Percentiles rank a stretch among this genome's conserved stretches.
These are phyloP conservation scores for Penicillium janthinellum DNA, from an alignment of 2,329 filamentous ascomycete species.

Conservation along the genomic window DNA sequence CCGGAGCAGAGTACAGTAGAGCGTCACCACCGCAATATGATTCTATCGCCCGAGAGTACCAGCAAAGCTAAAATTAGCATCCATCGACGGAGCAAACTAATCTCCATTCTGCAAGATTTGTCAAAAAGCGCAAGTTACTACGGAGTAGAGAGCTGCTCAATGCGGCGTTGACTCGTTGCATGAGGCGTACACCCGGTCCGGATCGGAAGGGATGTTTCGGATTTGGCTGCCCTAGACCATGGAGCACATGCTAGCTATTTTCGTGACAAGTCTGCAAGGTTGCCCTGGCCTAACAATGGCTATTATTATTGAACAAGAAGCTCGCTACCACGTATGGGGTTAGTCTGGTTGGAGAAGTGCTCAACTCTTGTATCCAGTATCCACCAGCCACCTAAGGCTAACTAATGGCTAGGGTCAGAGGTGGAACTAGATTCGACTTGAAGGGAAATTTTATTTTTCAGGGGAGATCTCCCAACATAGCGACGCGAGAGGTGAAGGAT, in stretches of 20 bases:
- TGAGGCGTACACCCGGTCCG: not conserved
- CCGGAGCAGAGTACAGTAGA: not conserved
- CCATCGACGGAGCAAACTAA: not conserved
- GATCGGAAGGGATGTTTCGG: constrained; percentile 6
- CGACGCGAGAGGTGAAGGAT: not conserved
- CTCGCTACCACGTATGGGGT: not conserved
- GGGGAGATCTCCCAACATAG: not conserved
- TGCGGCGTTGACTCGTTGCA: not conserved
- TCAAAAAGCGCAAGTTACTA: not conserved
- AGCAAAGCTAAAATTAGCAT: not conserved
- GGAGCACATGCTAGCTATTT: too few species aligned
- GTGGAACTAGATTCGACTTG: not conserved
- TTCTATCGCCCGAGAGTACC: not conserved
- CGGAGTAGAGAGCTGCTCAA: not conserved
- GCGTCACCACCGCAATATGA: not conserved
- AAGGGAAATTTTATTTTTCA: not conserved
- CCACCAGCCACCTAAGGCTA: not conserved
- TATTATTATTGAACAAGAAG: not conserved
- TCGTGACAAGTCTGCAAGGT: too few species aligned
- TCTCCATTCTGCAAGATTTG: constrained; percentile 4
- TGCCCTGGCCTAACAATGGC: too few species aligned
- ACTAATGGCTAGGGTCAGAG: not conserved
- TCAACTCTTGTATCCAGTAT: not conserved
- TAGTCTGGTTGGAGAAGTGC: not conserved
- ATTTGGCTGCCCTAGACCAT: not conserved